A percentile compares a stretch with the other conserved stretches of the same genome.
phyloP scores from a whole-genome alignment of 306 rosid species.

The Cyamopsis tetragonoloba region DNA sequence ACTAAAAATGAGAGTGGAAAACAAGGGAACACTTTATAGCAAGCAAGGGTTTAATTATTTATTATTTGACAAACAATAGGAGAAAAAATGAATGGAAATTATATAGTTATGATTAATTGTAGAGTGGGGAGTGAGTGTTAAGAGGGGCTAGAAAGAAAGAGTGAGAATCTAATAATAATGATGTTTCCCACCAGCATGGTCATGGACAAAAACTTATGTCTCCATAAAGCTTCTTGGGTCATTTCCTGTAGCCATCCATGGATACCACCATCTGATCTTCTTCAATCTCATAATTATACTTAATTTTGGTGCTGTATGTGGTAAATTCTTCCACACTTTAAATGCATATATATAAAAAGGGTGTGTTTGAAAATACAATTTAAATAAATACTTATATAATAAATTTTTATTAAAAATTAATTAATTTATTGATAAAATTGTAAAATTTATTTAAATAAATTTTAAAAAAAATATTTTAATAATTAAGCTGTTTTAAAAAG shows the following conservation, averaged over 20 bases:
- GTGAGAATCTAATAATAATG: slow-evolving; percentile 28
- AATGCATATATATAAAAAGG: too few species aligned
- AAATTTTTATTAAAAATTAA: too few species aligned
- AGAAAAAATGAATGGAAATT: background rate
- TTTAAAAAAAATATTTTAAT: too few species aligned
- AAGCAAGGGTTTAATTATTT: background rate
- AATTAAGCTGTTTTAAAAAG: too few species aligned
- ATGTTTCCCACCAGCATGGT: slow-evolving; percentile 41
- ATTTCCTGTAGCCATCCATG: slow-evolving; percentile 21
- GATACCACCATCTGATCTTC: slow-evolving; percentile 25
- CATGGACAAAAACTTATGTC: slow-evolving; percentile 37
- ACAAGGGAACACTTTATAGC: background rate
- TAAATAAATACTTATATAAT: too few species aligned
- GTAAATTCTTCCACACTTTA: background rate
- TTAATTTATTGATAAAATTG: too few species aligned
- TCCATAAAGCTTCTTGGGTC: slow-evolving; percentile 21
- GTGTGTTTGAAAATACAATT: too few species aligned
- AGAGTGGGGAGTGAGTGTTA: slow-evolving; percentile 22
- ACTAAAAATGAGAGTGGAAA: background rate
- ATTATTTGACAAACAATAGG: background rate
- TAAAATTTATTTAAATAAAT: too few species aligned
- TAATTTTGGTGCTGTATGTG: too few species aligned
- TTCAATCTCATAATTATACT: too few species aligned
- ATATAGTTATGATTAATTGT: background rate
- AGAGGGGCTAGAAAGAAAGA: slow-evolving; percentile 17